phyloP scores from a whole-genome alignment of 768 basidiomycete species.

The Cystoderma amianthinum region DNA sequence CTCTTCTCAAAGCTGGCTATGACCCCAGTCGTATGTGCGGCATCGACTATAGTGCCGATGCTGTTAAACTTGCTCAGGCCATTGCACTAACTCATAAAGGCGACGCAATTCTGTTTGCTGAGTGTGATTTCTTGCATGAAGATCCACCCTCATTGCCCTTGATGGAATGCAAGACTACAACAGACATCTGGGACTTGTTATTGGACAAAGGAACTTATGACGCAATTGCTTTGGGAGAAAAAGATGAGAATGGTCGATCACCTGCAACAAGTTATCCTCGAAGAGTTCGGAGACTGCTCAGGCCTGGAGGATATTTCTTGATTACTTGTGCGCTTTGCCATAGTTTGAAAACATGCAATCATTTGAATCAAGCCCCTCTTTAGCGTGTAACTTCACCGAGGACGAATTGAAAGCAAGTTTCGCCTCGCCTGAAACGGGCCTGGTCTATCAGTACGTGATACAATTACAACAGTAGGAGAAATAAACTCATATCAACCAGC shows the following conservation, averaged over 20 bases:
- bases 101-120: constrained; percentile 42
- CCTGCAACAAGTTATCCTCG: constrained; percentile 56
- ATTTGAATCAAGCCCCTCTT: neutral
- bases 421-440: constrained; percentile 32
- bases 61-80: constrained; percentile 53
- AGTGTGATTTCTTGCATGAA: constrained; percentile 60
- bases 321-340: constrained; percentile 57
- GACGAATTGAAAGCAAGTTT: constrained; percentile 60
- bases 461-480: neutral
- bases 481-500: constrained; percentile 25
- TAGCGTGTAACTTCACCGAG: constrained; percentile 84
- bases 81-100: constrained; percentile 43
- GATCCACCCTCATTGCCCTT: constrained; percentile 30
- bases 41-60: constrained; percentile 73
- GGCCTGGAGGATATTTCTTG: constrained; percentile 63
- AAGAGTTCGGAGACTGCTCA: constrained; percentile 49
- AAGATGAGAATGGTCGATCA: constrained; percentile 42
- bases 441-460: constrained; percentile 58
- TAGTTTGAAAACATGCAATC: neutral
- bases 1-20: constrained; percentile 65
- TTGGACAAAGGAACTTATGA: constrained; percentile 90
- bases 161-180: too few species aligned
- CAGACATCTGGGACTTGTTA: constrained; percentile 60
- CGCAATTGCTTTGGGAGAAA: constrained; percentile 68
- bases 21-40: constrained; percentile 43